Conservation (phyloP, 441 rosid genomes). For the Theobroma grandiflorum region DNA sequence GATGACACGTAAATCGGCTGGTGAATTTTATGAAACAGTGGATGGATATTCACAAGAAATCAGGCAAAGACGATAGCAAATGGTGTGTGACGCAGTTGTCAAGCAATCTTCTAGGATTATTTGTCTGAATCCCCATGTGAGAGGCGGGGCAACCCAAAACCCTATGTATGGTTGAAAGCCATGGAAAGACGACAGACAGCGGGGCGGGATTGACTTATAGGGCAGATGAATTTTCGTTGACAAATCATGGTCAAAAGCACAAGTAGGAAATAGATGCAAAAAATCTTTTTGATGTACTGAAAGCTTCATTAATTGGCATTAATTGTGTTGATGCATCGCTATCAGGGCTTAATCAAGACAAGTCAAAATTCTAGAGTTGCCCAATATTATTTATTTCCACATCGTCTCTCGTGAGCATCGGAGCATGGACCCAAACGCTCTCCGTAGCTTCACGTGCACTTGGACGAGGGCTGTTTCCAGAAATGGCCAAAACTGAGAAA, state of each 20-base stretch:
- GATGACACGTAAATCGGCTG: no score
- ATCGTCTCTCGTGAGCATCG: conserved; percentile 36
- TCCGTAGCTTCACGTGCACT: conserved; percentile 21
- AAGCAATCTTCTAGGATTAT: background rate
- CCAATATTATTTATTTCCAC: conserved; percentile 16
- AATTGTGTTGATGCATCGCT: conserved; percentile 32
- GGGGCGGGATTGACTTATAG: background rate
- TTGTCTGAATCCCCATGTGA: background rate
- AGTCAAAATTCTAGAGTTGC: conserved; percentile 36
- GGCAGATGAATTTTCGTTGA: background rate
- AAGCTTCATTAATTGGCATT: conserved; percentile 31
- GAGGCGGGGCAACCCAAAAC: no score
- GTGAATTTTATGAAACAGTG: no score
- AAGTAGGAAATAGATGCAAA: background rate
- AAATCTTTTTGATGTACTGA: background rate
- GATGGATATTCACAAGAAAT: background rate
- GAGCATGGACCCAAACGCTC: conserved; percentile 10
- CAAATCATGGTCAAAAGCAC: background rate
- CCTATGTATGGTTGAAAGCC: background rate
- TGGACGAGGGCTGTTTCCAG: background rate
- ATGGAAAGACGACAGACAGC: background rate
- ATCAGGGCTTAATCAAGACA: conserved; percentile 30
- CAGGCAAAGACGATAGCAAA: background rate
- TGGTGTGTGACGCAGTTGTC: background rate
- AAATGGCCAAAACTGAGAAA: background rate